Conservation (phyloP, 352 stramenopile species). For the Pythium oligandrum region DNA sequence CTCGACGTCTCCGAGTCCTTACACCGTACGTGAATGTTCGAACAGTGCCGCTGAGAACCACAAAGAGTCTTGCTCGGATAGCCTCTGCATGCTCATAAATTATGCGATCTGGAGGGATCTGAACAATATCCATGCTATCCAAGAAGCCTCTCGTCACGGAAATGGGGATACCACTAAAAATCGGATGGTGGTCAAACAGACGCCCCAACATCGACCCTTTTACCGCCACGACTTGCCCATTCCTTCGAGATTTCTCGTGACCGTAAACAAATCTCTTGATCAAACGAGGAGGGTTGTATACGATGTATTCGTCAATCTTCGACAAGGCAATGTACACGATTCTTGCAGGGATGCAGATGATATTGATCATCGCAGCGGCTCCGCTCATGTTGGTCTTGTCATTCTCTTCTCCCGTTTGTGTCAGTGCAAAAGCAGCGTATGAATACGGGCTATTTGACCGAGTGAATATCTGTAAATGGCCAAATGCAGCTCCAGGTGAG, state of each 20-base stretch:
- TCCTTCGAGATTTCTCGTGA: too few species aligned
- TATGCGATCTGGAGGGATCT: slow-evolving; percentile 6
- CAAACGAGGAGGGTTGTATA: slow-evolving; percentile 37
- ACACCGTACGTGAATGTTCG: slow-evolving; percentile 16
- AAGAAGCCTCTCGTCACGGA: slow-evolving; percentile 6
- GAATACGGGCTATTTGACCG: slow-evolving; percentile 29
- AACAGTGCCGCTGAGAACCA: slow-evolving; percentile 15
- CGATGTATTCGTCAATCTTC: slow-evolving; percentile 25
- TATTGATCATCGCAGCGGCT: slow-evolving; percentile 4
- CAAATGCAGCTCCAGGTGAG: slow-evolving; percentile 28
- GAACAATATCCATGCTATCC: slow-evolving; percentile 15
- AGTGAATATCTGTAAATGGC: slow-evolving; percentile 37
- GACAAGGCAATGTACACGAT: slow-evolving; percentile 25
- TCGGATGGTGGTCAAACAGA: slow-evolving; percentile 1
- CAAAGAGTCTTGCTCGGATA: slow-evolving; percentile 2
- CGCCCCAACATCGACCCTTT: neutral
- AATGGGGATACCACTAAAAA: slow-evolving; percentile 12
- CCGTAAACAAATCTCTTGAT: slow-evolving; percentile 25
- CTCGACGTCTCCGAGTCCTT: slow-evolving; percentile 8
- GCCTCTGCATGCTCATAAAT: slow-evolving; percentile 17
- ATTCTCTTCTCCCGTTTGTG: neutral
- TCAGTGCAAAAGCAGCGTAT: slow-evolving; percentile 27
- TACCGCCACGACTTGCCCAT: too few species aligned
- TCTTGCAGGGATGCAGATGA: slow-evolving; percentile 27
- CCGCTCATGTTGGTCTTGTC: neutral